These are phyloP conservation scores for Pistacia vera DNA, from an alignment of 345 rosid genomes.

Conservation along the genomic window DNA sequence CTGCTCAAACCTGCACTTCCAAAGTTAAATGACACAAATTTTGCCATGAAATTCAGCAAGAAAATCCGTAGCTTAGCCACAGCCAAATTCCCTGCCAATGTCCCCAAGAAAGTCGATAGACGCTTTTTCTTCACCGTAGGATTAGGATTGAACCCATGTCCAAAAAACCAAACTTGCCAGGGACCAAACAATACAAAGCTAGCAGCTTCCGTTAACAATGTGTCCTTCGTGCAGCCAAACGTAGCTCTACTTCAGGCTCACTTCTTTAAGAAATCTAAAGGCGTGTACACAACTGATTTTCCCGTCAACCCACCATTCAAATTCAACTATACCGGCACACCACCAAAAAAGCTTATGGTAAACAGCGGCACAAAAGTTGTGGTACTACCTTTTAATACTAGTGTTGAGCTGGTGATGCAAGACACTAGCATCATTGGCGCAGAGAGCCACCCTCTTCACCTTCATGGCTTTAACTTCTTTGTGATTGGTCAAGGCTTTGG, in stretches of 20 bases:
- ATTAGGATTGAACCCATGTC: slow-evolving; percentile 44
- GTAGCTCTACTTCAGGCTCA: slow-evolving; percentile 52
- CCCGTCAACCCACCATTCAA: slow-evolving; percentile 48
- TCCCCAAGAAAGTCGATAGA: slow-evolving; percentile 42
- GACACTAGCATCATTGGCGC: slow-evolving; percentile 52
- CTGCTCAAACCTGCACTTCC: slow-evolving; percentile 44
- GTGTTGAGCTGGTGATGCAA: slow-evolving; percentile 58
- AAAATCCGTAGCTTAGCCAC: slow-evolving; percentile 48
- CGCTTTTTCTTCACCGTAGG: slow-evolving; percentile 59
- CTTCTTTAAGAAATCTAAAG: slow-evolving; percentile 46
- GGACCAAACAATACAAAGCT: slow-evolving; percentile 51
- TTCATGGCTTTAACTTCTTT: slow-evolving; percentile 61
- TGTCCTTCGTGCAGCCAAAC: slow-evolving; percentile 48
- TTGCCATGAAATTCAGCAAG: slow-evolving; percentile 33
- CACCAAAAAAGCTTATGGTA: slow-evolving; percentile 39
- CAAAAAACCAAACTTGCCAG: slow-evolving; percentile 42
- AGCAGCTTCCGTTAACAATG: slow-evolving; percentile 50
- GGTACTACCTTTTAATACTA: slow-evolving; percentile 38
- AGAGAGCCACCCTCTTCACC: slow-evolving; percentile 65
- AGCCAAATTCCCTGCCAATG: slow-evolving; percentile 47
- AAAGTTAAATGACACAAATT: slow-evolving; percentile 43
- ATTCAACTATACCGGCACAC: slow-evolving; percentile 58
- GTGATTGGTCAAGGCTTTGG: slow-evolving; percentile 54
- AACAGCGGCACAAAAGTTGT: slow-evolving; percentile 47
- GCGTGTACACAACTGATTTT: slow-evolving; percentile 50